Base-by-base conservation (phyloP, 2,329 filamentous ascomycete species). In the Alternaria infectoria region DNA sequence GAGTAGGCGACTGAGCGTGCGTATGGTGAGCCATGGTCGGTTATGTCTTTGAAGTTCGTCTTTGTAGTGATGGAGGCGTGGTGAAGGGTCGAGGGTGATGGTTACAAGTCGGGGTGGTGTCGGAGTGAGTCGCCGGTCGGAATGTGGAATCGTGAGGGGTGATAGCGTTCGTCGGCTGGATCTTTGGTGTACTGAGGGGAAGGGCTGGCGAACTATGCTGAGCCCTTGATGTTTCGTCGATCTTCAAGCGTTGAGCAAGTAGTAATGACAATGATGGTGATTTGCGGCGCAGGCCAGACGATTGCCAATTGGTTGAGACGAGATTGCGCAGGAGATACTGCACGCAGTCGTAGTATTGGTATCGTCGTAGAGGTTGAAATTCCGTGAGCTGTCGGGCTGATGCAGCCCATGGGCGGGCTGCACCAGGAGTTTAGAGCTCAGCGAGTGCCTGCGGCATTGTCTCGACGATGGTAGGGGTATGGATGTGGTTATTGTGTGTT, bases 351-450 rank as follows among this genome's bases (percentile, higher is more conserved):
- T 71, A 69, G 61, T 64, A 69, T 74, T 77, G 56, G 73, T 75
- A 79, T 81, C 78, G 77, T 81, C 79, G 79, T 77, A 70, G 76
- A 80, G 78, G 86, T 88, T 87, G 85, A 86, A 86, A 84, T 84
- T 70, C 93, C 90, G 85, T 89, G 90, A 91, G 90, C 91, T 93
- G 91, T 78, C 89, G 89, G 90, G 91, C 92, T 93, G 88, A 58
- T 62, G 65, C 65, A 65, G 62, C 62, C 65, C 65, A 32, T 62
- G 62, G 52, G 47, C 43, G 62, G 65, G 62, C 65, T 58, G 65
- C 65, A 67, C 59, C 65, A 67, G 65, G 59, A 65, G 54, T 93
- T 94, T 93, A 96, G 91, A 95, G 92, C 91, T 80, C 81, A 82
- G 79, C 79, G 80, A 81, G 77, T 72, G 81, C 81, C 81, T 81